Evolutionary conservation across 2,329 filamentous ascomycete species (phyloP).

Genomic region (Tolypocladium tundrense): DNA sequence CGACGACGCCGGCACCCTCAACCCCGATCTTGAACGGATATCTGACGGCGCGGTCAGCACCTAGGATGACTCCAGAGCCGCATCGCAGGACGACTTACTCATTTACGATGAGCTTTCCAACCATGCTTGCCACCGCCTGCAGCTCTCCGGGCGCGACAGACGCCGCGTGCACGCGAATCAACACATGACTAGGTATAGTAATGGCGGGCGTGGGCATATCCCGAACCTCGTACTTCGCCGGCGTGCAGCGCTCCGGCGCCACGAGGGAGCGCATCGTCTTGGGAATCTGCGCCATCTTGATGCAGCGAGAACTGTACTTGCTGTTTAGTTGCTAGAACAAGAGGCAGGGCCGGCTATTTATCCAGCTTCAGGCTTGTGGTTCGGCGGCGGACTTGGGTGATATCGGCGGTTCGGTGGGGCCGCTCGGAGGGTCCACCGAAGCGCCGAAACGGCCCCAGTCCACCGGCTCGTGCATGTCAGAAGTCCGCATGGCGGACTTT

Average conservation of each 20-base stretch:
- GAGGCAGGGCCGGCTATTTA: neutral
- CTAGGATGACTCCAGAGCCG: neutral
- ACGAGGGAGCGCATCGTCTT: conserved; percentile 33
- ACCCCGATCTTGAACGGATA: conserved; percentile 15
- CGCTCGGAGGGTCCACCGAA: conserved; percentile 2
- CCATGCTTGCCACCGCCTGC: conserved; percentile 14
- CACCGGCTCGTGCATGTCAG: too few relatives aligned
- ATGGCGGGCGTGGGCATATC: conserved; percentile 35
- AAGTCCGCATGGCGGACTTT: conserved; percentile 1
- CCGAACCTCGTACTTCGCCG: conserved; percentile 26
- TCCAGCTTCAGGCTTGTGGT: neutral
- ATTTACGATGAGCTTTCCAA: conserved; percentile 13
- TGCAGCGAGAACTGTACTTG: neutral
- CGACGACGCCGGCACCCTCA: conserved; percentile 23
- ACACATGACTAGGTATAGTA: conserved; percentile 28
- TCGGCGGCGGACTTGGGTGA: neutral
- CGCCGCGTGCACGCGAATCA: conserved; percentile 29
- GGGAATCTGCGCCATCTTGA: conserved; percentile 20
- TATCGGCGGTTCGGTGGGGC: conserved; percentile 6
- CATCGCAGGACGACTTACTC: conserved; percentile 12
- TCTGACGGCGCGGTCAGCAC: conserved; percentile 1
- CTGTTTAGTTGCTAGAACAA: too few relatives aligned
- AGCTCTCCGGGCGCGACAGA: conserved; percentile 25
- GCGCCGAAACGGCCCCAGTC: neutral
- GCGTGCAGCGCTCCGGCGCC: conserved; percentile 26